phyloP scores from a whole-genome alignment of 352 stramenopile genomes.

The Pythium rishiriense region DNA sequence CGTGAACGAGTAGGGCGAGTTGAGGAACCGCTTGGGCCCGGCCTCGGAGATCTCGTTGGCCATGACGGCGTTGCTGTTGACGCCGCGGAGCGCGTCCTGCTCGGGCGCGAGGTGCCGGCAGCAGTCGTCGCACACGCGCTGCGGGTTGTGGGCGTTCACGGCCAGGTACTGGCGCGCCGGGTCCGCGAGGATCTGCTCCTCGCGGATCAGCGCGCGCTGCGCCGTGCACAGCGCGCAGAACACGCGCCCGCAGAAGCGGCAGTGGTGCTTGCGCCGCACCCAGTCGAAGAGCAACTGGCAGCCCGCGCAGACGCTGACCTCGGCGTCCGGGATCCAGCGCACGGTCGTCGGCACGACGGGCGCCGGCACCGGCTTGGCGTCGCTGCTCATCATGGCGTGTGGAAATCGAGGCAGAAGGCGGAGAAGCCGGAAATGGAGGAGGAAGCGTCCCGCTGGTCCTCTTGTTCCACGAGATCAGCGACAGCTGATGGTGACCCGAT shows the following conservation, averaged over 20 bases:
- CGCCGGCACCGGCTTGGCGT: background rate
- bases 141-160: conserved; percentile 79
- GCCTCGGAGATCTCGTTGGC: conserved; percentile 65
- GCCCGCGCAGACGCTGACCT: conserved; percentile 74
- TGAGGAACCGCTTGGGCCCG: conserved; percentile 73
- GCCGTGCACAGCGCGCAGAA: conserved; percentile 79
- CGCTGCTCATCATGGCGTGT: conserved; percentile 19
- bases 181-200: conserved; percentile 74
- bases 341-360: conserved; percentile 53
- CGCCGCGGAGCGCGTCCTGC: conserved; percentile 62
- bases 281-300: conserved; percentile 88
- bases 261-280: conserved; percentile 90
- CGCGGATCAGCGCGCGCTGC: conserved; percentile 68
- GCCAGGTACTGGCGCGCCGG: conserved; percentile 74
- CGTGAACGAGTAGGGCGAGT: conserved; percentile 87
- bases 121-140: conserved; percentile 83
- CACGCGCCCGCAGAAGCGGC: conserved; percentile 64
- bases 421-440: no score
- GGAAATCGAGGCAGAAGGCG: no score
- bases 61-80: conserved; percentile 83
- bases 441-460: no score
- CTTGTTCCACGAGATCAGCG: no score
- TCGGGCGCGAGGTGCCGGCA: conserved; percentile 55
- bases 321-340: conserved; percentile 80
- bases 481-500: background rate